Base-by-base conservation (phyloP, 2,329 filamentous ascomycete species). In the Hirsutella rhossiliensis region DNA sequence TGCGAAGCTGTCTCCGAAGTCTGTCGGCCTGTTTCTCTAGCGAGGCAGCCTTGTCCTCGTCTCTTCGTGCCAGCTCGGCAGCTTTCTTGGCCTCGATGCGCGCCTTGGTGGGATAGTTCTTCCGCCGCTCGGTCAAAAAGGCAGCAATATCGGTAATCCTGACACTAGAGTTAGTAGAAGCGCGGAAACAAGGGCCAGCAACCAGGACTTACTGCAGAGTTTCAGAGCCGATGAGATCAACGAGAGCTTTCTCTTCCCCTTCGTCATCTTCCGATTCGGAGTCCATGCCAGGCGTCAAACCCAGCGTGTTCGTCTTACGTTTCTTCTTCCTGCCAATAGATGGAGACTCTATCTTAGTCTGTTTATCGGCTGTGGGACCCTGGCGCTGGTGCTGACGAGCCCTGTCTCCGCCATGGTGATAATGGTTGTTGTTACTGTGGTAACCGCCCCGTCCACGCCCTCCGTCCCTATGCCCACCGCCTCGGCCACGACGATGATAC, bases 81-180 rank as follows among this genome's bases (percentile, higher is more conserved):
- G 72, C 71, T 49, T 77, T 75, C 62, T 76, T 85, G 50, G 77
- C 77, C 48, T 78, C 73, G 48, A 80, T 68, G 44, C 85, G 80
- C 47, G 78, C 77, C 59, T 78, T 77, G 3, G 89, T 96, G 2
- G 90, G 90, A 59, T 78, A 97, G 42, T 82, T 81, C 51, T 78
- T 82, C 57, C 75, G 83, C 47, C 90, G 79, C 61, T 95, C 87
- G 41, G 79, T 79, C 49, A 94, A 78, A 79, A 87, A 97, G 7
- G 78, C 76, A 20, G 78, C 75, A 44, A 96, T 72, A 56, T 96
- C 88, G 46, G 76, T 76, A 15, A 76, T 68, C 45, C 73, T 78
- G 44, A 28, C 29, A 31, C n/a, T 17, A n/a, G 7, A 45, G 36
- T 42, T 27, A 42, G 13, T n/a, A 19, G n/a, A 11, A 11, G 17